These are phyloP conservation scores for Anisodus acutangulus DNA, from an alignment of 257 asterid genomes.

Conservation along the genomic window DNA sequence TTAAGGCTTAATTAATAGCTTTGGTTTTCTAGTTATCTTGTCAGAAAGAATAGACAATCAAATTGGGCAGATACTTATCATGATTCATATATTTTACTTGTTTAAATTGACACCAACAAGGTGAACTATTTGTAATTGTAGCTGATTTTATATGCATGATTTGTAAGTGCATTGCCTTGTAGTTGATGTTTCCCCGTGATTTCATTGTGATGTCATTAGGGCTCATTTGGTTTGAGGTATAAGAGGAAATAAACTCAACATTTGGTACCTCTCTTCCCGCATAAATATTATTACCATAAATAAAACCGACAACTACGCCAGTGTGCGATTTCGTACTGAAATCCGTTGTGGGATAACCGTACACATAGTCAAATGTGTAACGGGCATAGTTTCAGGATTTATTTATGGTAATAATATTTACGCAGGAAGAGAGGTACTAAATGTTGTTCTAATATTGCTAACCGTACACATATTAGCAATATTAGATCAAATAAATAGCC, in stretches of 20 bases:
- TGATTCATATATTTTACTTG: background rate
- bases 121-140: background rate
- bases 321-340: background rate
- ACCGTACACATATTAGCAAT: background rate
- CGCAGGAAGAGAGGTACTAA: background rate
- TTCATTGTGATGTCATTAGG: background rate
- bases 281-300: background rate
- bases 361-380: too few relatives aligned
- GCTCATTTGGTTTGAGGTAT: background rate
- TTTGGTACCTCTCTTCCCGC: background rate
- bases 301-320: background rate
- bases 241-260: conserved; percentile 4
- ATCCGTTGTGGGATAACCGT: background rate
- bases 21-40: background rate
- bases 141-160: background rate
- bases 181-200: background rate
- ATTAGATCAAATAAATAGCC: conserved; percentile 1
- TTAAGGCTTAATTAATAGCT: conserved; percentile 30
- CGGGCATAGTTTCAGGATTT: background rate
- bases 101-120: background rate
- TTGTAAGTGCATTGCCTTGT: background rate
- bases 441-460: background rate
- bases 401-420: too few relatives aligned
- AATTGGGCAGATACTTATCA: background rate
- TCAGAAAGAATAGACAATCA: too few relatives aligned